Percentiles rank a stretch among this genome's conserved stretches.
These are phyloP conservation scores for Candida orba DNA, from an alignment of 805 yeast genomes.

Conservation along the genomic window DNA sequence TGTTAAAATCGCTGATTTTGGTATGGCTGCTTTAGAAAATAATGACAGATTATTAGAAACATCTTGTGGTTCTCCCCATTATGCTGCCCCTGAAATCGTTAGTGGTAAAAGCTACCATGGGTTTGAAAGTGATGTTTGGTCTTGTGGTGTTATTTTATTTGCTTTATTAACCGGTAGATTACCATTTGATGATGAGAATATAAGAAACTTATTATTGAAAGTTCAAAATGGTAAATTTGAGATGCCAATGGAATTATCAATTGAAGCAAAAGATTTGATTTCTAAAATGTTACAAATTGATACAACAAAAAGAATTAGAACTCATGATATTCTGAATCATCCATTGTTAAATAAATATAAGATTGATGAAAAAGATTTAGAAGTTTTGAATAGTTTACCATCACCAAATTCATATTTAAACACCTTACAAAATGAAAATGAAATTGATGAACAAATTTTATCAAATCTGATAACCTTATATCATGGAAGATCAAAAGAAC, in stretches of 20 bases:
- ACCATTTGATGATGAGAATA: conserved; percentile 80
- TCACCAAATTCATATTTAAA: conserved; percentile 23
- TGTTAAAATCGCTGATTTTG: conserved; percentile 79
- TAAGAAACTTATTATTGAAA: conserved; percentile 59
- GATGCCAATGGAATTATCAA: conserved; percentile 58
- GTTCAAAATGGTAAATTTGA: conserved; percentile 72
- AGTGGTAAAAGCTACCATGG: conserved; percentile 75
- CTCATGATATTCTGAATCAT: conserved; percentile 62
- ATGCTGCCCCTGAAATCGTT: conserved; percentile 84
- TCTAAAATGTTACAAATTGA: conserved; percentile 59
- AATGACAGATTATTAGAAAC: conserved; percentile 67
- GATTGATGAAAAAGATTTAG: conserved; percentile 17
- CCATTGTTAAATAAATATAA: conserved; percentile 70
- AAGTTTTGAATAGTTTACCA: conserved; percentile 26
- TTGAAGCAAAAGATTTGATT: conserved; percentile 63
- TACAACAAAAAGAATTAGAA: conserved; percentile 65
- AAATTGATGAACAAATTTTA: conserved; percentile 67
- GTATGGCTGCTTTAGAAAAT: conserved; percentile 82
- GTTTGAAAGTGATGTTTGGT: conserved; percentile 82
- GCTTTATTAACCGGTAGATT: conserved; percentile 74
- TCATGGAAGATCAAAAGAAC: conserved; percentile 65
- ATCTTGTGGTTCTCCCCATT: conserved; percentile 83
- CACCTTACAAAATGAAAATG: conserved; percentile 27
- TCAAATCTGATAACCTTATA: conserved; percentile 71
- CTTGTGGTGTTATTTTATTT: conserved; percentile 77